Conservation (phyloP, 768 basidiomycete genomes). For the Candolleomyces aberdarensis region DNA sequence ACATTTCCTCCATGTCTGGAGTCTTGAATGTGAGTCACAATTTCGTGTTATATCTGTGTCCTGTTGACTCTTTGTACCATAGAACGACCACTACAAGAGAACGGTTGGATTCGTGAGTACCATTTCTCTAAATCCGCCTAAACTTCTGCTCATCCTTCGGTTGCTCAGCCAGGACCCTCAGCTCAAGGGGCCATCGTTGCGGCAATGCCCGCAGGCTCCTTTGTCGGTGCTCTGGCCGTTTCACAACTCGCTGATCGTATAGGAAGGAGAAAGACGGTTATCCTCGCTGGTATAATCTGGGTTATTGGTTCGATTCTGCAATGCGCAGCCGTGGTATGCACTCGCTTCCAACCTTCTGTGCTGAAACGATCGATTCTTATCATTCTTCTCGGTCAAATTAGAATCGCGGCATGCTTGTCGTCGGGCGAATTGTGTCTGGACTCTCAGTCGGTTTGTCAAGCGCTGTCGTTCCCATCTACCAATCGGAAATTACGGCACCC, state of each 20-base stretch:
- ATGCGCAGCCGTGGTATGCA: slow-evolving; percentile 48
- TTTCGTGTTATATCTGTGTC: neutral
- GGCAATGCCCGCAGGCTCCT: slow-evolving; percentile 73
- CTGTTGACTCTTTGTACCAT: neutral
- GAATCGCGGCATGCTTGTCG: slow-evolving; percentile 75
- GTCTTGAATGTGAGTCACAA: slow-evolving; percentile 44
- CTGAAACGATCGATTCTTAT: neutral
- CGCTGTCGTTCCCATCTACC: slow-evolving; percentile 69
- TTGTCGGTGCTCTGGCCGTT: slow-evolving; percentile 63
- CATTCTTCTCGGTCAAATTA: slow-evolving; percentile 16
- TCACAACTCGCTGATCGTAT: slow-evolving; percentile 60
- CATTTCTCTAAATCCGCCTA: neutral
- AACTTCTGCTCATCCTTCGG: neutral
- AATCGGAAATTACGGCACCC: slow-evolving; percentile 72
- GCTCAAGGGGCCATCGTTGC: slow-evolving; percentile 76
- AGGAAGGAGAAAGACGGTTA: slow-evolving; percentile 65
- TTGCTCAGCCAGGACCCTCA: slow-evolving; percentile 42
- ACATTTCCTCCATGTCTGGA: slow-evolving; percentile 82
- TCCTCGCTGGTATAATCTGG: slow-evolving; percentile 68
- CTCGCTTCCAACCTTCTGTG: neutral
- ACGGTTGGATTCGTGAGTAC: slow-evolving; percentile 33
- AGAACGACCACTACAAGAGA: slow-evolving; percentile 38
- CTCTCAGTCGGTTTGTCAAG: slow-evolving; percentile 65
- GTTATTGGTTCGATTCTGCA: slow-evolving; percentile 72
- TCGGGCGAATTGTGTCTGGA: slow-evolving; percentile 66